Evolutionary conservation across 306 rosid species (phyloP), one percentile per base, ranked within the genome.

Genomic region (Prunus mira): DNA sequence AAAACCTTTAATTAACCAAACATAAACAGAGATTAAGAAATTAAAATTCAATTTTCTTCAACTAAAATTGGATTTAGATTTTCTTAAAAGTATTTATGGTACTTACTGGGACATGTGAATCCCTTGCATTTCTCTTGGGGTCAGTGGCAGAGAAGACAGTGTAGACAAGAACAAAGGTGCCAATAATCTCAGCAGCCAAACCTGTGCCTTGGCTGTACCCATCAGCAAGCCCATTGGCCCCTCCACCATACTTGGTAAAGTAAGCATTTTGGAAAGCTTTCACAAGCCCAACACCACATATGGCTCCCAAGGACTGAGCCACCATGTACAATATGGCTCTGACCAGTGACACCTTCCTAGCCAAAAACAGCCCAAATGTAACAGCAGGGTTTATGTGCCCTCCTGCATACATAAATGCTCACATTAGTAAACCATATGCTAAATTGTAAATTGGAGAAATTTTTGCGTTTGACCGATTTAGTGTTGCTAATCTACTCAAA

Each of bases 371-470:
- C 55, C 89, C 89, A 10, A 86, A 86, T 14, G 89, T 80, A 57
- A 86, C 89, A 3, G 89, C 89, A 10, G 89, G 89, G 82, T 86
- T 86, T 19, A 86, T 80, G 74, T 82, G 87, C 27, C 89, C 87
- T 25, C 89, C 89, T 86, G 76, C 76, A 15, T 19, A 45, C 7
- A 14, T 15, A 9, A 32, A 34, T 66, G 25, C 13, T 3, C 4
- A 13, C 19, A 4, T 8, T 64, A 30, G 13, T 12, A 45, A 13
- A 27, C 9, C 19, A 19, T 65, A 12, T 43, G 25, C 66, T 72
- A 18, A 14, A 72, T 25, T 11, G 14, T 3, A 69, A 17, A 0
- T 58, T 3, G 9, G 17, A 12, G 4, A 55, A 19, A 12, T n/a
- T n/a, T 55, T n/a, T 6, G 13, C 20, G 25, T 19, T 2, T 54